phyloP scores from a whole-genome alignment of 176 grass and related monocot species.

The Carex scoparia region DNA sequence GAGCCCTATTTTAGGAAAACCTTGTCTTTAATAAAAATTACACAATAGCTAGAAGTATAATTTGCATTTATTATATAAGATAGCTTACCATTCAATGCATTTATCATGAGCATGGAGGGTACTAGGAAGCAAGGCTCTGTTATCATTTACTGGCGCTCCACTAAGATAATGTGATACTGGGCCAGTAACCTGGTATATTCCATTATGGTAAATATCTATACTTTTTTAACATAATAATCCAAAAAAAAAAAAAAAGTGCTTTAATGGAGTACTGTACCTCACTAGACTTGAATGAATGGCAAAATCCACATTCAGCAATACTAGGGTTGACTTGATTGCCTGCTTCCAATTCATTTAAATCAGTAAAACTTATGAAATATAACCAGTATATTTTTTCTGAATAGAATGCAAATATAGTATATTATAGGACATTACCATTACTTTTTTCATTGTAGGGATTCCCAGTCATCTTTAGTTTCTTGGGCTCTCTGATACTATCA shows the following conservation, averaged over 20 bases:
- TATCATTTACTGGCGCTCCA: slow-evolving; percentile 42
- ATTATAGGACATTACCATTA: background rate
- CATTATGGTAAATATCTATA: slow-evolving; percentile 7
- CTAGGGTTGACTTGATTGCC: slow-evolving; percentile 19
- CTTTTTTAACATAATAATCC: background rate
- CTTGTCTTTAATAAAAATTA: background rate
- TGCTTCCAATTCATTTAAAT: slow-evolving; percentile 20
- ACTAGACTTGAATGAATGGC: slow-evolving; percentile 44
- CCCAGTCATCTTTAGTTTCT: slow-evolving; percentile 45
- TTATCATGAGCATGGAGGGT: slow-evolving; percentile 83
- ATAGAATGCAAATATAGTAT: background rate
- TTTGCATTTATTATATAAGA: background rate
- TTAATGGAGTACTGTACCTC: slow-evolving; percentile 35
- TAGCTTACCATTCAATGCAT: slow-evolving; percentile 87
- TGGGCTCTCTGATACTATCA: slow-evolving; percentile 41
- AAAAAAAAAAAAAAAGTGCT: background rate
- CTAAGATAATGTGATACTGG: slow-evolving; percentile 62
- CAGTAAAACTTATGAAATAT: background rate
- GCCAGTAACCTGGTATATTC: slow-evolving; percentile 52
- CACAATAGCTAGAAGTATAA: background rate
- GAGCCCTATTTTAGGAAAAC: slow-evolving; percentile 52
- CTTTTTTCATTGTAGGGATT: slow-evolving; percentile 21
- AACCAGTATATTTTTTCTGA: background rate
- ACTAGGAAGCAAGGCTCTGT: slow-evolving; percentile 56
- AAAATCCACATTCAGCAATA: slow-evolving; percentile 62